A percentile compares a stretch with the other conserved stretches of the same genome.
These are phyloP conservation scores for Aspergillus heteromorphus DNA, from an alignment of 495 filamentous ascomycete species.

Conservation along the genomic window DNA sequence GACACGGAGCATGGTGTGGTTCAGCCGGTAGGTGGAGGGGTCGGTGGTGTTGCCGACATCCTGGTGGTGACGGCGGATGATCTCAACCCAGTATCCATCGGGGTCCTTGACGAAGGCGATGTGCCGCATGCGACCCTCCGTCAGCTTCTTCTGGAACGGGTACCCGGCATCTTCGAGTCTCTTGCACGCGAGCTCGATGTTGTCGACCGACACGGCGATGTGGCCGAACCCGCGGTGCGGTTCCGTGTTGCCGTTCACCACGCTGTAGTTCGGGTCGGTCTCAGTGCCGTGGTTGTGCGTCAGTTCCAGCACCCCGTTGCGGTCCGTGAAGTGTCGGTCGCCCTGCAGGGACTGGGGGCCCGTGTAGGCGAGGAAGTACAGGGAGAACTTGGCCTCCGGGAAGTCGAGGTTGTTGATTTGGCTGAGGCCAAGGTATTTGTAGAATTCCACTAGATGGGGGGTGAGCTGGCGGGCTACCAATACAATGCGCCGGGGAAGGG, in stretches of 20 bases:
- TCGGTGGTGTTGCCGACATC: conserved; percentile 48
- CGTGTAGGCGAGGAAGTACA: conserved; percentile 55
- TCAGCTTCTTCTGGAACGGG: conserved; percentile 87
- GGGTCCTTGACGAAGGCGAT: conserved; percentile 94
- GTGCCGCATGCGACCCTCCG: conserved; percentile 78
- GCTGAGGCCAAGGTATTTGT: conserved; percentile 87
- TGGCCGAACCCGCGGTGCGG: conserved; percentile 88
- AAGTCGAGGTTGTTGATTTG: conserved; percentile 69
- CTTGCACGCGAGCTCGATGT: conserved; percentile 83
- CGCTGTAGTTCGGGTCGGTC: conserved; percentile 71
- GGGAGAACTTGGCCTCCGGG: conserved; percentile 80
- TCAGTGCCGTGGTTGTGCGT: conserved; percentile 98
- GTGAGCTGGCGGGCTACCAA: neutral
- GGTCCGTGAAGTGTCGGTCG: conserved; percentile 73
- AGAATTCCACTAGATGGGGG: conserved; percentile 67
- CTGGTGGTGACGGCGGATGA: conserved; percentile 53
- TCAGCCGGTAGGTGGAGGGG: conserved; percentile 50
- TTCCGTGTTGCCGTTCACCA: conserved; percentile 85
- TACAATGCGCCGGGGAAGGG: neutral
- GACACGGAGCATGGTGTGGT: conserved; percentile 85
- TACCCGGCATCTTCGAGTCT: conserved; percentile 86
- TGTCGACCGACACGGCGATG: conserved; percentile 80
- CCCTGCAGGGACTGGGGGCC: conserved; percentile 70
- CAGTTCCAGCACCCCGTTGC: conserved; percentile 85
- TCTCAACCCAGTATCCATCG: conserved; percentile 87